A percentile compares a stretch with the other conserved stretches of the same genome.
Conservation (phyloP, 2,329 filamentous ascomycete species). For the Gaeumannomyces tritici region DNA sequence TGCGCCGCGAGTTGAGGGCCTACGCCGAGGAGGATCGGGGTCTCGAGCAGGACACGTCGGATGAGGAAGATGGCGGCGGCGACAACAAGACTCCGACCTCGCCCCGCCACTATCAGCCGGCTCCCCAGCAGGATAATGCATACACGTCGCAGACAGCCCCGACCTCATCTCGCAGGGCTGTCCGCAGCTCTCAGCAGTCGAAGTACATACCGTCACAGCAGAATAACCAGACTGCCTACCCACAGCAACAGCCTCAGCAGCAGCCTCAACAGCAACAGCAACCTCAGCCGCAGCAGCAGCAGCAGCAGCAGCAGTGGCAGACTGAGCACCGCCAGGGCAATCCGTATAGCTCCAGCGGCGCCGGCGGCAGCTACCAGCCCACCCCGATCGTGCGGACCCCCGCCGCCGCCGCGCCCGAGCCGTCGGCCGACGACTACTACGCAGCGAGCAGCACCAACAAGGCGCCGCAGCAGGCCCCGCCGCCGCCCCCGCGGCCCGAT, state of each 20-base stretch:
- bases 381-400: background rate
- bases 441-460: conserved; percentile 4
- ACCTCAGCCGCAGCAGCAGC: background rate
- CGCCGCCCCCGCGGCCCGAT: conserved; percentile 22
- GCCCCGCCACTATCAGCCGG: background rate
- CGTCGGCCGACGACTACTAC: conserved; percentile 11
- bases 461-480: conserved; percentile 14
- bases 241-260: background rate
- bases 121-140: too few relatives aligned
- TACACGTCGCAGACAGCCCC: too few relatives aligned
- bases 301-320: background rate
- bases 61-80: conserved; percentile 13
- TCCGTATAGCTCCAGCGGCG: background rate
- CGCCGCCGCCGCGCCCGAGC: conserved; percentile 1
- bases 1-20: conserved; percentile 37
- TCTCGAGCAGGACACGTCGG: conserved; percentile 15
- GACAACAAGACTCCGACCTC: conserved; percentile 1
- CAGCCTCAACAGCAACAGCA: background rate
- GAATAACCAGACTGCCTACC: background rate
- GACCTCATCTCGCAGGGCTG: background rate
- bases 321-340: background rate
- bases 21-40: conserved; percentile 16
- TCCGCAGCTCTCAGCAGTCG: background rate
- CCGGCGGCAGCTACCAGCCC: background rate
- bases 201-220: background rate